phyloP scores from a whole-genome alignment of 164 flowering plant genomes.

The Amborella trichopoda region DNA sequence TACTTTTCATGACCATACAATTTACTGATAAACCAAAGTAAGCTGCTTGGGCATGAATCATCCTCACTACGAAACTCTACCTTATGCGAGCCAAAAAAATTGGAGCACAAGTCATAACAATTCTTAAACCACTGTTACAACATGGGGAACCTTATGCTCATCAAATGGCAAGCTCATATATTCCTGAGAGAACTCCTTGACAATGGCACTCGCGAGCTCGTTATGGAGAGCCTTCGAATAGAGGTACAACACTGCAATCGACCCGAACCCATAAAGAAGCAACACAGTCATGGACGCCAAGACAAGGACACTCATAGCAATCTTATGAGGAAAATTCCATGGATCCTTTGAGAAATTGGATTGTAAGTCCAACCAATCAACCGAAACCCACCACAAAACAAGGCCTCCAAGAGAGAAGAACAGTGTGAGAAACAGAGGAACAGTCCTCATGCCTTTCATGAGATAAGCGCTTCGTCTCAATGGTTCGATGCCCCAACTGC shows the following conservation, averaged over 20 bases:
- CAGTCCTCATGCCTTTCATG: constrained; percentile 34
- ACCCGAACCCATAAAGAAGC: constrained; percentile 32
- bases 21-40: no score
- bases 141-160: constrained; percentile 52
- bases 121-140: constrained; percentile 42
- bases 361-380: neutral
- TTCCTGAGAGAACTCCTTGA: constrained; percentile 56
- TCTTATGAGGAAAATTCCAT: constrained; percentile 28
- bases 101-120: no score
- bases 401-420: constrained; percentile 19
- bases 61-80: no score
- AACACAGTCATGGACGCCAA: constrained; percentile 20
- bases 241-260: constrained; percentile 50
- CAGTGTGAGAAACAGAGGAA: constrained; percentile 21
- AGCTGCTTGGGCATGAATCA: no score
- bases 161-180: constrained; percentile 67
- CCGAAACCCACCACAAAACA: constrained; percentile 12
- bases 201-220: constrained; percentile 61
- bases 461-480: constrained; percentile 33
- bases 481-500: constrained; percentile 46
- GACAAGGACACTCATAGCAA: constrained; percentile 25
- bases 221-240: constrained; percentile 63
- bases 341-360: constrained; percentile 1
- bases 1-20: no score
- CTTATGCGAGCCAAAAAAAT: no score